Evolutionary conservation across 2,329 filamentous ascomycete species (phyloP), one percentile per base, ranked within the genome.

Genomic region (Cordyceps sp.): DNA sequence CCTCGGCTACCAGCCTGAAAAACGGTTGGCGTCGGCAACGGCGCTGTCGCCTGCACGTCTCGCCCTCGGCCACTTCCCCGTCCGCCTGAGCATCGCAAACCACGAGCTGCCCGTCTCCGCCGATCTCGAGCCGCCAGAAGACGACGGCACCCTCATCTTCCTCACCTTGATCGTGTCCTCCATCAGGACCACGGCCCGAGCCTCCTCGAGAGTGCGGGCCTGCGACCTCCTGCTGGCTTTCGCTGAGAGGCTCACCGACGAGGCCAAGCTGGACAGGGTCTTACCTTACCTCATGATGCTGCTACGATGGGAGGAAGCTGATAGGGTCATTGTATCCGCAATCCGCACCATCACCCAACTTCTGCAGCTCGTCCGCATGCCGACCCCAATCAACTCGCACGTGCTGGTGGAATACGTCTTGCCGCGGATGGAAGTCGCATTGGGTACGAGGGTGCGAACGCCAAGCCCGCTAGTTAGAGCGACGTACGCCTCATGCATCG

Each of bases 161-260:
- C 56, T 98, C 29, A 88, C 84, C 1, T 65, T 96, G 23, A 72
- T 98, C 22, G 85, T 86, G 6, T 82, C 88, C 2, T 93, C 84
- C 15, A 56, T 98, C 41, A 73, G 90, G 38, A 93, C 86, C 37
- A 93, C 88, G 12, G 83, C 85, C 5, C 77, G 88, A 43, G 74
- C 86, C 4, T 78, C 83, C n/a, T 83, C 88, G 18, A 78, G 84
- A 42, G 66, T 94, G 26, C 76, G 84, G 43, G 90, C 84, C 2
- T 93, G 90, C 47, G 90, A 98, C 50, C 66, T 98, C 26, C 65
- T 98, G 30, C 59, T 98, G 31, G 88, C 88, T 3, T 94, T 98
- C 51, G 76, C 86, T 0, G 86, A 96, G 55, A 69, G 81, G 36
- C 57, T 96, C 17, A 93, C 88, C 0, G 92, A 98, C 49, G 90